phyloP scores from a whole-genome alignment of 78 protist species.

The Dictyostelium intermedium region DNA sequence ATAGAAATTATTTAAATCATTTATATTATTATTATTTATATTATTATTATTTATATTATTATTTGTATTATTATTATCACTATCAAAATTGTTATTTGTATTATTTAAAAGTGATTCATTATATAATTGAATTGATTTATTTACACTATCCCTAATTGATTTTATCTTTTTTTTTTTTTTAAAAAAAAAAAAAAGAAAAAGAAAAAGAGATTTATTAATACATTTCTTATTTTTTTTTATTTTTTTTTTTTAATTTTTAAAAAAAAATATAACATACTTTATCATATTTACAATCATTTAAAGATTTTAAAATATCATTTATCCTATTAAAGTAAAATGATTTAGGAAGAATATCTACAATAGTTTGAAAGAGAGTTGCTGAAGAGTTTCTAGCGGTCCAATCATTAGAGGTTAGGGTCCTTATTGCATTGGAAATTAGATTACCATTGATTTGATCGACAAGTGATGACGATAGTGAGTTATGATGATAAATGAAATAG shows the following conservation, averaged over 20 bases:
- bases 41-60: neutral
- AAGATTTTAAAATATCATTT: constrained; percentile 6
- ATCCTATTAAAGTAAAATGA: neutral
- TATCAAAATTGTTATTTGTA: neutral
- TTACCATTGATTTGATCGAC: neutral
- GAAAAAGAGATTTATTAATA: neutral
- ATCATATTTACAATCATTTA: constrained; percentile 22
- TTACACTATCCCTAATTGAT: constrained; percentile 17
- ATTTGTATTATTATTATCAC: neutral
- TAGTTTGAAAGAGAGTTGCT: neutral
- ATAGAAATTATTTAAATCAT: neutral
- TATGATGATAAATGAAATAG: neutral
- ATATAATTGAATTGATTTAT: neutral
- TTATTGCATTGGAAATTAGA: neutral
- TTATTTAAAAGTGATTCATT: neutral
- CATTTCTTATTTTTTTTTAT: too few relatives aligned
- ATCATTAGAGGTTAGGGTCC: neutral
- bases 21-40: neutral
- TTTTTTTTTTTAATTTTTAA: neutral
- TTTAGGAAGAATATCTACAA: constrained; percentile 2
- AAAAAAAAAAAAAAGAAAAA: neutral
- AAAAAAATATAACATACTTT: neutral
- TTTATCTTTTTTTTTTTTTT: neutral
- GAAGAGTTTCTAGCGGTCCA: neutral
- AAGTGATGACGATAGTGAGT: neutral